These are phyloP conservation scores for Epichloe coenophiala DNA, from an alignment of 2,329 filamentous ascomycete genomes.

Conservation along the genomic window DNA sequence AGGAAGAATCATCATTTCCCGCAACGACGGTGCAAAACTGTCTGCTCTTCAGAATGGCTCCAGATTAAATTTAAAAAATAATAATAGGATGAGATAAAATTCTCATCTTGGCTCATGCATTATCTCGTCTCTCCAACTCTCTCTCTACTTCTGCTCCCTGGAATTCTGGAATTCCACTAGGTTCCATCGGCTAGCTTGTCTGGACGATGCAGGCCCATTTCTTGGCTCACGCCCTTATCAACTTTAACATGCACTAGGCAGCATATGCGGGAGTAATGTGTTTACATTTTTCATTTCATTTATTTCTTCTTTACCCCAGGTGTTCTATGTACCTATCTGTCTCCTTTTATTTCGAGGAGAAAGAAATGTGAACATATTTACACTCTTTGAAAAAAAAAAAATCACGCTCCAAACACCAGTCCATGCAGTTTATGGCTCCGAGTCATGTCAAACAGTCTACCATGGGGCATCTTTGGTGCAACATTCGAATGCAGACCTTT, in stretches of 20 bases:
- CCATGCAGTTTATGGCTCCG: constrained; percentile 1
- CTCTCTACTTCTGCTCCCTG: neutral
- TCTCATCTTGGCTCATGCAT: no score
- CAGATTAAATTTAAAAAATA: no score
- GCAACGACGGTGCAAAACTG: no score
- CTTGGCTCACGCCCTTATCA: neutral
- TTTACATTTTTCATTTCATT: neutral
- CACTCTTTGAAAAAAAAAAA: constrained; percentile 7
- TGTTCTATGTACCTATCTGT: constrained; percentile 8
- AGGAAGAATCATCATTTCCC: no score
- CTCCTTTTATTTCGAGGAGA: constrained; percentile 9
- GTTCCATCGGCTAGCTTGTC: neutral
- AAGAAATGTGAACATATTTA: constrained; percentile 7
- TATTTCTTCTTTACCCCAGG: neutral
- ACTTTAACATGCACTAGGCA: neutral
- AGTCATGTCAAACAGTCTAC: neutral
- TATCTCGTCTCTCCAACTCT: neutral
- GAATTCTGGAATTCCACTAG: neutral
- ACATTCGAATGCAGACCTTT: neutral
- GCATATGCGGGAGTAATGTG: neutral
- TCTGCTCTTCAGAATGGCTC: no score
- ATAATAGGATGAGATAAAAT: no score
- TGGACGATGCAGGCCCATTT: neutral
- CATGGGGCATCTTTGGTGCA: constrained; percentile 1
- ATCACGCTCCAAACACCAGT: constrained; percentile 4